A percentile compares a stretch with the other conserved stretches of the same genome.
These are phyloP conservation scores for Odontarrhena argentea DNA, from an alignment of 345 rosid genomes.

Conservation along the genomic window DNA sequence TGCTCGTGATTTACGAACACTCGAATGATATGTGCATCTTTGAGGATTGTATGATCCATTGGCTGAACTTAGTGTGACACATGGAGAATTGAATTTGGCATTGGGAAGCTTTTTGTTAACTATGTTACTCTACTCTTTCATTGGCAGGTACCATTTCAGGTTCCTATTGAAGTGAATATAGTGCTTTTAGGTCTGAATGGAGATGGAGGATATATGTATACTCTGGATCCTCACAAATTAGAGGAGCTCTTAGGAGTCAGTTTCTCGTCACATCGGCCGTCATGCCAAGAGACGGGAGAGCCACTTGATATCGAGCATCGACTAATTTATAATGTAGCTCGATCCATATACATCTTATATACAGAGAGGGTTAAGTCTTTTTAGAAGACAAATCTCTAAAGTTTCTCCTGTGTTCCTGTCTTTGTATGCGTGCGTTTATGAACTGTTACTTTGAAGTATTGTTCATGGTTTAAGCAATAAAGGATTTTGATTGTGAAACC, in stretches of 20 bases:
- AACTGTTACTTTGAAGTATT: constrained; percentile 9
- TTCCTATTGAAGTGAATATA: constrained; percentile 90
- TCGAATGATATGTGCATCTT: constrained; percentile 21
- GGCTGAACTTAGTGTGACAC: constrained; percentile 15
- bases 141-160: constrained; percentile 94
- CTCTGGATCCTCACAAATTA: constrained; percentile 65
- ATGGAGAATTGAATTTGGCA: neutral
- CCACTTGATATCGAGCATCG: constrained; percentile 93
- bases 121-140: constrained; percentile 1
- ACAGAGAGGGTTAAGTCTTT: constrained; percentile 10
- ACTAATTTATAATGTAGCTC: constrained; percentile 70
- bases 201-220: constrained; percentile 87
- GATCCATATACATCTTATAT: constrained; percentile 7
- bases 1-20: neutral
- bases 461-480: neutral
- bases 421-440: constrained; percentile 8
- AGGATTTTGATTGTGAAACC: neutral
- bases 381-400: constrained; percentile 21
- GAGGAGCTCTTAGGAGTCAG: constrained; percentile 80
- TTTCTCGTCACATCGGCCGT: constrained; percentile 80
- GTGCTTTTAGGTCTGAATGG: constrained; percentile 85
- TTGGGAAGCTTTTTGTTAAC: constrained; percentile 6
- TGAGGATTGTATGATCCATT: constrained; percentile 11
- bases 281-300: constrained; percentile 87
- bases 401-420: constrained; percentile 29